Percentiles rank a stretch among this genome's conserved stretches.
These are phyloP conservation scores for Cutaneotrichosporon daszewskae DNA, from an alignment of 1,284 basidiomycete species.

Conservation along the genomic window DNA sequence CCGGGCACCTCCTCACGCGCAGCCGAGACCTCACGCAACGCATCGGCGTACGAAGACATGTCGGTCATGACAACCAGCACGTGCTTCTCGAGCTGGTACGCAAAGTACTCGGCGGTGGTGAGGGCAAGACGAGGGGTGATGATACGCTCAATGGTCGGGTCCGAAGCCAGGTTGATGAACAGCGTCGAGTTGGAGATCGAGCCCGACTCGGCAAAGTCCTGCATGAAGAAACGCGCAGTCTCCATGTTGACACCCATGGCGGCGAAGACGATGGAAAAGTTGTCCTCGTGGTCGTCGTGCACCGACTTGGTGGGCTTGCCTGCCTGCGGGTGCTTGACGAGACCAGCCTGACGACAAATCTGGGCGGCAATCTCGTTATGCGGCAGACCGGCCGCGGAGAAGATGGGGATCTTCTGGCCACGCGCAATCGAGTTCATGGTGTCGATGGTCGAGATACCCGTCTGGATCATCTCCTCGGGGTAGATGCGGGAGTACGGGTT, in stretches of 20 bases:
- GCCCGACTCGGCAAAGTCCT: conserved; percentile 99
- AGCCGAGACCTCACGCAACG: conserved; percentile 64
- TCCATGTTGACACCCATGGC: conserved; percentile 99
- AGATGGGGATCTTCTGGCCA: conserved; percentile 99
- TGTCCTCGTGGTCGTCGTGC: conserved; percentile 98
- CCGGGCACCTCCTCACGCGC: conserved; percentile 99
- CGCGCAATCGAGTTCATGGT: conserved; percentile 99
- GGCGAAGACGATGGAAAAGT: conserved; percentile 99
- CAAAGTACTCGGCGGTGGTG: conserved; percentile 99
- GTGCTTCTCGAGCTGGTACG: conserved; percentile 99
- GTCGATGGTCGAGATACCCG: conserved; percentile 98
- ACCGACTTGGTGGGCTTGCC: conserved; percentile 86
- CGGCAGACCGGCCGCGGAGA: conserved; percentile 93
- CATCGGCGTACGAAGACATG: conserved; percentile 56
- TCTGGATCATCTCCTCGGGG: conserved; percentile 99
- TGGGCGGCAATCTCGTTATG: conserved; percentile 99
- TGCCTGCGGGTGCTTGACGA: conserved; percentile 75
- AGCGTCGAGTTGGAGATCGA: conserved; percentile 95
- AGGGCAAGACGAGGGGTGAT: conserved; percentile 97
- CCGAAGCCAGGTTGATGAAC: conserved; percentile 98
- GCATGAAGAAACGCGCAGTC: conserved; percentile 99
- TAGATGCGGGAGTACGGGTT: conserved; percentile 99
- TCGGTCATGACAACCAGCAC: conserved; percentile 98
- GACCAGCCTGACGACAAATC: conserved; percentile 97
- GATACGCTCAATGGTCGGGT: conserved; percentile 99